Evolutionary conservation across 495 filamentous ascomycete genomes (phyloP).

Genomic region (Aspergillus biplanus): DNA sequence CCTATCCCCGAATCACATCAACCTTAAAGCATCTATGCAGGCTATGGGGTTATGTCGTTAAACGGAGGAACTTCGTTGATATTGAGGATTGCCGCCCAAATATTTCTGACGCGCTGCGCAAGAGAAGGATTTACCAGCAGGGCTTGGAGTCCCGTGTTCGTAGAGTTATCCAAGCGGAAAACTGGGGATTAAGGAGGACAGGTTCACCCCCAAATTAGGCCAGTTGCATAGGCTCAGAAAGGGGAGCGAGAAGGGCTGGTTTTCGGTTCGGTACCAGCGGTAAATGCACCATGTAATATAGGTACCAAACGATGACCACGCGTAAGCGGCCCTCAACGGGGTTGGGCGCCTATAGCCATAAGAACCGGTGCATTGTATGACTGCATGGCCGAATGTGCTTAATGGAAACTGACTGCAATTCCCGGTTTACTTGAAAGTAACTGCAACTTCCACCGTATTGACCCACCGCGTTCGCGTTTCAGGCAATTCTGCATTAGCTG

Average conservation of each 20-base stretch:
- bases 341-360: not conserved
- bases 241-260: not conserved
- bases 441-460: conserved; percentile 67
- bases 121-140: no score
- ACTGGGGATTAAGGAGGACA: not conserved
- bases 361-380: not conserved
- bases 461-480: conserved; percentile 66
- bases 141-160: no score
- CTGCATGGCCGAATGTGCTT: not conserved
- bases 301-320: not conserved
- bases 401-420: not conserved
- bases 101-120: no score
- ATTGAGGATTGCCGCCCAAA: no score
- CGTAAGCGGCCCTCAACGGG: no score
- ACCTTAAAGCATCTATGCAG: no score
- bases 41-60: no score
- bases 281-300: not conserved
- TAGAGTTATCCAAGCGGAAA: no score
- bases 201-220: not conserved
- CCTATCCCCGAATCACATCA: no score
- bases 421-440: conserved; percentile 56
- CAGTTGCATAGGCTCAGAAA: not conserved
- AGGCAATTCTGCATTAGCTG: conserved; percentile 56
- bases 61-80: no score
- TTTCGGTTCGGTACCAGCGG: no score